Evolutionary conservation across 2,329 filamentous ascomycete genomes (phyloP).

Genomic region (Aspergillus persii): DNA sequence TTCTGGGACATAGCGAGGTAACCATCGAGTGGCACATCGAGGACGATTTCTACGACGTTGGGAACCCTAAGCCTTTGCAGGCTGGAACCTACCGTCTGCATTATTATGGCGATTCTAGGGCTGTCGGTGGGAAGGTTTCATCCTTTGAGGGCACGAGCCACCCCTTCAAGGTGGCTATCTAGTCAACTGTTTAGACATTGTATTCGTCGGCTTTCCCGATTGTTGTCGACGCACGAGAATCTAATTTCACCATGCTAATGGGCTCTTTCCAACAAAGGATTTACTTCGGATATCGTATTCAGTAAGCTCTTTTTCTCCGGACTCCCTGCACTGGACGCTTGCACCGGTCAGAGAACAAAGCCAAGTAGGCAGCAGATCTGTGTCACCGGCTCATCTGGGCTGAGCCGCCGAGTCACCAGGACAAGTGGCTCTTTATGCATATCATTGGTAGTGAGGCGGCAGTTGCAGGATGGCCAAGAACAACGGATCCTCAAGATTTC

Average conservation of each 20-base stretch:
- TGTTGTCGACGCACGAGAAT: background rate
- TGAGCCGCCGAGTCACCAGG: background rate
- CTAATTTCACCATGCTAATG: background rate
- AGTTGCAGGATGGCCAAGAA: background rate
- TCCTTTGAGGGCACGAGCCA: constrained; percentile 68
- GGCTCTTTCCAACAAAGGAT: background rate
- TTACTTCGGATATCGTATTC: background rate
- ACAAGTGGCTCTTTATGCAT: background rate
- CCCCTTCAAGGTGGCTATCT: constrained; percentile 34
- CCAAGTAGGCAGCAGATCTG: background rate
- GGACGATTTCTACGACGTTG: constrained; percentile 47
- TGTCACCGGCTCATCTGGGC: background rate
- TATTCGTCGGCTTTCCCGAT: background rate
- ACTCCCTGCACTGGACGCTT: no score
- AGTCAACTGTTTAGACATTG: background rate
- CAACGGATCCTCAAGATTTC: background rate
- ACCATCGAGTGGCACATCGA: constrained; percentile 77
- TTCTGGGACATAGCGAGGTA: constrained; percentile 75
- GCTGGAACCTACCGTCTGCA: constrained; percentile 71
- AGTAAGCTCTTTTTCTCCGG: background rate
- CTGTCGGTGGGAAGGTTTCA: constrained; percentile 58
- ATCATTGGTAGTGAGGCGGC: background rate
- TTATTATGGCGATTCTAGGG: constrained; percentile 84
- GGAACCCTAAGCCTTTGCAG: constrained; percentile 33
- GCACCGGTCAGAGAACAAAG: no score